Conservation (phyloP, 1,284 basidiomycete species). For the Trametes versicolor region DNA sequence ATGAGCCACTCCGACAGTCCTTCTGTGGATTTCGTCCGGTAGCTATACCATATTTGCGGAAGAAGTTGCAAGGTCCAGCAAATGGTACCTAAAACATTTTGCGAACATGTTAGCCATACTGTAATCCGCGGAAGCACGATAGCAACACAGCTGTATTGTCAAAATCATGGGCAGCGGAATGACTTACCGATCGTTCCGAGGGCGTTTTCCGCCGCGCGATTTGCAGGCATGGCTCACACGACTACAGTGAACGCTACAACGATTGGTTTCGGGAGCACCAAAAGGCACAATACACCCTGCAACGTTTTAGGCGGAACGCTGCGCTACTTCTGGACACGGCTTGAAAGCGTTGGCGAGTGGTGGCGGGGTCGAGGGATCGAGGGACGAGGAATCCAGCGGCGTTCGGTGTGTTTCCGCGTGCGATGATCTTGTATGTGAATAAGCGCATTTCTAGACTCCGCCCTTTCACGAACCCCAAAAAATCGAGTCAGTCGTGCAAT, state of each 20-base stretch:
- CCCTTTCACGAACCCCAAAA: not conserved
- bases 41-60: constrained; percentile 83
- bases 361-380: not conserved
- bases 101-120: not conserved
- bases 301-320: not conserved
- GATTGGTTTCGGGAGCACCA: not conserved
- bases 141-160: not conserved
- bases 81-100: constrained; percentile 57
- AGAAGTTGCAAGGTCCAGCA: constrained; percentile 77
- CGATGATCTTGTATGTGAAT: not conserved
- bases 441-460: not conserved
- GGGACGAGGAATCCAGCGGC: not conserved
- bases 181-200: constrained; percentile 23
- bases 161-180: not conserved
- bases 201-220: constrained; percentile 23
- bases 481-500: not conserved
- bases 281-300: too few species aligned
- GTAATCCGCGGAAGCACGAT: not conserved
- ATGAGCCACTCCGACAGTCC: constrained; percentile 81
- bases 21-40: constrained; percentile 72
- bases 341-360: too few species aligned
- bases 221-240: constrained; percentile 18
- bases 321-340: not conserved
- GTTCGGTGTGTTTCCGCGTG: not conserved
- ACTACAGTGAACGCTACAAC: not conserved